Evolutionary conservation across 129 eudicot species (phyloP).

Genomic region (Helianthus tuberosus): DNA sequence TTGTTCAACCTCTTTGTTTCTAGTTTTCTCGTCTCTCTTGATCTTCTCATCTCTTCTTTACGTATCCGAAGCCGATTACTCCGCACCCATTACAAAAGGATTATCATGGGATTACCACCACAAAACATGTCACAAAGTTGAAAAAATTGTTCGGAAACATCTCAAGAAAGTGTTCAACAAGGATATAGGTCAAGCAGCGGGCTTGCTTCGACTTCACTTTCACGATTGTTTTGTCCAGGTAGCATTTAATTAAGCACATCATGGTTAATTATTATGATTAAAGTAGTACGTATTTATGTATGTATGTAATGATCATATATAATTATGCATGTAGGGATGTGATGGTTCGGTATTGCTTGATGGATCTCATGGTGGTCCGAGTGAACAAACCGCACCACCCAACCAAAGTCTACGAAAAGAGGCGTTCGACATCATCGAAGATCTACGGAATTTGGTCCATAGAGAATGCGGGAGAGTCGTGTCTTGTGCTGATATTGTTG

Average conservation of each 20-base stretch:
- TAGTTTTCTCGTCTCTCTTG: constrained; percentile 32
- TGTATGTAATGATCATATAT: not conserved
- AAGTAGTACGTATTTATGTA: not conserved
- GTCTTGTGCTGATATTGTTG: constrained; percentile 69
- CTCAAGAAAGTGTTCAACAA: constrained; percentile 53
- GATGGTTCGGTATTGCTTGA: constrained; percentile 60
- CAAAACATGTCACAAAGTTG: constrained; percentile 49
- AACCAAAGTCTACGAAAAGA: constrained; percentile 50
- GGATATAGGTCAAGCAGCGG: constrained; percentile 65
- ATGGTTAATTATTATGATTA: not conserved
- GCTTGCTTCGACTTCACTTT: constrained; percentile 72
- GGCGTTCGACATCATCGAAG: constrained; percentile 58
- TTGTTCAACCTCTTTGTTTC: constrained; percentile 34
- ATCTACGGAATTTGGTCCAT: constrained; percentile 55
- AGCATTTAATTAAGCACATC: constrained; percentile 2
- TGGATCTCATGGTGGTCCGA: constrained; percentile 57
- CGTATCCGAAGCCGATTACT: constrained; percentile 32
- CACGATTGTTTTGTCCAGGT: constrained; percentile 82
- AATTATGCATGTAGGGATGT: constrained; percentile 44
- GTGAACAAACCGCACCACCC: constrained; percentile 58
- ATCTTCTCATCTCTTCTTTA: constrained; percentile 27
- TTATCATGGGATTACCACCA: constrained; percentile 48
- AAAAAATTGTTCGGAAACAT: constrained; percentile 50
- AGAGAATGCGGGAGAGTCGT: constrained; percentile 65
- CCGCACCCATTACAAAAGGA: constrained; percentile 48